Evolutionary conservation across 1,284 basidiomycete species (phyloP).

Genomic region (Omphalotus olearius): DNA sequence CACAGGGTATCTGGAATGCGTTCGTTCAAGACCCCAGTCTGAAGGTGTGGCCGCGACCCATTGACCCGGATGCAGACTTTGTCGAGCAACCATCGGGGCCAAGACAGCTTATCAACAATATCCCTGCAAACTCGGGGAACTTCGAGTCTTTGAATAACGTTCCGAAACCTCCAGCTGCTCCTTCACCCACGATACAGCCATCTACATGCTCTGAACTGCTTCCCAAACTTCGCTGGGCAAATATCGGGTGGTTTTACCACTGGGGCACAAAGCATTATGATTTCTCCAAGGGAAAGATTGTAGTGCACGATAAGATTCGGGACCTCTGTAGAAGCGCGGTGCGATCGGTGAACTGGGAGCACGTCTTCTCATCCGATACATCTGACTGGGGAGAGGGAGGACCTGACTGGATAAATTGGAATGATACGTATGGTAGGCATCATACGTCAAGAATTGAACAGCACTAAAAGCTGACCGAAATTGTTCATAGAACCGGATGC

Average conservation of each 20-base stretch:
- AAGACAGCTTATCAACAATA: slow-evolving; percentile 64
- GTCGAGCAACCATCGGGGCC: slow-evolving; percentile 40
- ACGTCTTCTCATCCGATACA: slow-evolving; percentile 45
- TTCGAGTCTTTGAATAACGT: slow-evolving; percentile 40
- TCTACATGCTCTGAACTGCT: slow-evolving; percentile 48
- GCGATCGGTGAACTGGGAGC: slow-evolving; percentile 58
- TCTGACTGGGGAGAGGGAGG: slow-evolving; percentile 49
- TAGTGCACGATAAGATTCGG: slow-evolving; percentile 53
- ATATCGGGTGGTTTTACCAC: slow-evolving; percentile 90
- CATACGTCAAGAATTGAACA: background rate
- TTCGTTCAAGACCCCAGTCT: slow-evolving; percentile 33
- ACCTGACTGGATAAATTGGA: slow-evolving; percentile 68
- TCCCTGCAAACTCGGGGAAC: slow-evolving; percentile 50
- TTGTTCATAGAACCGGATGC: slow-evolving; percentile 73
- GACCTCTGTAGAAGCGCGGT: slow-evolving; percentile 64
- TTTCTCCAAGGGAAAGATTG: slow-evolving; percentile 63
- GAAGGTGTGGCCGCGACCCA: slow-evolving; percentile 37
- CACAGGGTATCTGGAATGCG: slow-evolving; percentile 69
- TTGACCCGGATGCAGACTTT: slow-evolving; percentile 17
- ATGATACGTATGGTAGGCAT: slow-evolving; percentile 63
- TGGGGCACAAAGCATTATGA: slow-evolving; percentile 93
- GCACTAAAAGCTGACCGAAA: background rate
- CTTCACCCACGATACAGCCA: slow-evolving; percentile 52
- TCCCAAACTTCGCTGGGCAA: slow-evolving; percentile 84
- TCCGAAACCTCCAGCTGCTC: slow-evolving; percentile 53